Base-by-base conservation (phyloP, 371 early-diverging fungal genomes). In the Saksenaea oblongispora region DNA sequence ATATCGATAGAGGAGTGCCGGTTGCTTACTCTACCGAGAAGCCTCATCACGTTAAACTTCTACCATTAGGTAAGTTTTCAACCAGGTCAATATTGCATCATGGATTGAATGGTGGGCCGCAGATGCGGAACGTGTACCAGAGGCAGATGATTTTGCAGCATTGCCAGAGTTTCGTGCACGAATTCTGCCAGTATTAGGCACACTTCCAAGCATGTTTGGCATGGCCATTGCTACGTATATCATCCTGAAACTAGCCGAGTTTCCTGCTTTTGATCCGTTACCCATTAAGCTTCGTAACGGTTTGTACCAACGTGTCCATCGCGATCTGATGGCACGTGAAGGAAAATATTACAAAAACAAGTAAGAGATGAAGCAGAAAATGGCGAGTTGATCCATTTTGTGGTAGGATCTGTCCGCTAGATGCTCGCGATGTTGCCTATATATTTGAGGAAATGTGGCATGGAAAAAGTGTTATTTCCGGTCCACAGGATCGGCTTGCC, bases 1-100 rank as follows among this genome's bases (percentile, higher is more conserved):
- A 90, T 5, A 86, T 97, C 34, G 83, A 87, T 10, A 70, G 73
- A 35, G 94, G 93, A 5, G 82, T 96, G 1, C 77, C 92, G 14
- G 97, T 96, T 1, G 95, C 94, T 27, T 97, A 96, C 72, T 95
- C 95, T 11, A 90, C 93, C 5, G 98, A 97, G 65, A 95, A 94
- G 65, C 95, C 93, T 10, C 66, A 75, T 59, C 84, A 85, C 41
- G 92, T 96, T 36, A 92, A 91, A 66, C 77, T 97, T 4, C 65
- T 95, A 14, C 90, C 93, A 15, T 67, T 92, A 44, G 84, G 82
- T 79, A 71, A 61, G 53, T 27, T 9, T 8, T 61, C 17, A 31
- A 44, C 2, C 3, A 61, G 27, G 14, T 22, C 0, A 56, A 34
- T n/a, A 17, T n/a, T 56, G 24, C 26, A 51, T 65, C 61, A 28